These are phyloP conservation scores for Exidia glandulosa DNA, from an alignment of 768 basidiomycete genomes.

Conservation along the genomic window DNA sequence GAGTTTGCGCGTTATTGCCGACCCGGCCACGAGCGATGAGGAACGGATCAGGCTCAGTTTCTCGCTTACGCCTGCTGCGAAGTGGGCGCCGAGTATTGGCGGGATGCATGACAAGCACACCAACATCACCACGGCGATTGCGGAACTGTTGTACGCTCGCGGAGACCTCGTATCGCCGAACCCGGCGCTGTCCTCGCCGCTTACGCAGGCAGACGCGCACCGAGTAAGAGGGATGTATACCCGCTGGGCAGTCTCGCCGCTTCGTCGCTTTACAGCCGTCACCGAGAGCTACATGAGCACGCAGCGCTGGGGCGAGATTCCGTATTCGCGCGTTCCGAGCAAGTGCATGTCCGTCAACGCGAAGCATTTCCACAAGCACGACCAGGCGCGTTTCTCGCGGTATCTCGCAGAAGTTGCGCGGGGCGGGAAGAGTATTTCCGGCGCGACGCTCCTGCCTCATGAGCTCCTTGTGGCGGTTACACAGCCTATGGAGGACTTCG, in stretches of 20 bases:
- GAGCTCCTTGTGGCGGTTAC: conserved; percentile 6
- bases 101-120: conserved; percentile 51
- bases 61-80: conserved; percentile 47
- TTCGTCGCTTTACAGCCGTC: conserved; percentile 33
- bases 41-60: conserved; percentile 21
- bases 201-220: conserved; percentile 19
- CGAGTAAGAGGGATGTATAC: conserved; percentile 47
- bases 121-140: conserved; percentile 55
- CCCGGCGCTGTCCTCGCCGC: conserved; percentile 2
- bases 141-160: conserved; percentile 36
- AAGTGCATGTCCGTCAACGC: conserved; percentile 52
- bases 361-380: conserved; percentile 43
- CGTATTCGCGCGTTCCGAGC: conserved; percentile 49
- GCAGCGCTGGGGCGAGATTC: conserved; percentile 37
- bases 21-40: conserved; percentile 14
- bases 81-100: conserved; percentile 59
- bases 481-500: conserved; percentile 23
- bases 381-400: conserved; percentile 43
- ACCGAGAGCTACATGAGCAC: conserved; percentile 42
- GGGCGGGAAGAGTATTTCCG: conserved; percentile 47
- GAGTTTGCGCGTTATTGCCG: conserved; percentile 27
- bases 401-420: conserved; percentile 48
- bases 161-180: conserved; percentile 15
- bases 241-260: conserved; percentile 46
- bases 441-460: conserved; percentile 54